Evolutionary conservation across 2,329 filamentous ascomycete genomes (phyloP), one percentile per base, ranked within the genome.

Genomic region (Metarhizium humberi): DNA sequence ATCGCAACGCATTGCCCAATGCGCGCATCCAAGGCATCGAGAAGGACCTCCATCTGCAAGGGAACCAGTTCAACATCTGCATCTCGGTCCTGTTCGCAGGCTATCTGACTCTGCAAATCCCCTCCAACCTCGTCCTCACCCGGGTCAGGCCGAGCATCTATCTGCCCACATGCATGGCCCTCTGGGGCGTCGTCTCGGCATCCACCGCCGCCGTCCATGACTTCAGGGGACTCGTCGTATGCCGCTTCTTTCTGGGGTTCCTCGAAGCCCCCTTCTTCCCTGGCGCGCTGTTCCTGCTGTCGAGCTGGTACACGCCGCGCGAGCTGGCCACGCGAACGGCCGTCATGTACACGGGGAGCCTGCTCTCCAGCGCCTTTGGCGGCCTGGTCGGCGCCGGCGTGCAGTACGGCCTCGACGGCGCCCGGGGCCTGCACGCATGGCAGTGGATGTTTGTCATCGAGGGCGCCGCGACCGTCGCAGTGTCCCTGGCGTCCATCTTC

Each of bases 301-400:
- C 74, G 2, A 74, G 78, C 42, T 82, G 78, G 66, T 83, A 82
- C 64, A 81, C 77, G 2, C 70, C 77, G 36, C 75, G 78, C 60
- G 73, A 75, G 59, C 61, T 77, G 30, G 67, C 71, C n/a, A 64
- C 69, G 2, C 67, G 74, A 46, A 71, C 75, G 8, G 71, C 73
- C 2, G 71, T 77, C 55, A 66, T 78, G 1, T 78, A 78, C 57
- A 69, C 74, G 0, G 72, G 72, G 2, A 69, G 68, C 16, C 64
- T 71, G 16, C 59, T 69, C 32, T 65, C 68, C 3, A 68, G 65
- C 0, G 69, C 71, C 1, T 76, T 76, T 43, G 71, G 70, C 0
- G 74, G 75, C 4, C 66, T 77, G 18, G 73, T 78, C 38, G 74
- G 72, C 0, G 70, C 73, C 0, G 73, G 69, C 0, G 71, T 72